Evolutionary conservation across 148 eudicot species (phyloP).

Genomic region (Chenopodium formosanum): DNA sequence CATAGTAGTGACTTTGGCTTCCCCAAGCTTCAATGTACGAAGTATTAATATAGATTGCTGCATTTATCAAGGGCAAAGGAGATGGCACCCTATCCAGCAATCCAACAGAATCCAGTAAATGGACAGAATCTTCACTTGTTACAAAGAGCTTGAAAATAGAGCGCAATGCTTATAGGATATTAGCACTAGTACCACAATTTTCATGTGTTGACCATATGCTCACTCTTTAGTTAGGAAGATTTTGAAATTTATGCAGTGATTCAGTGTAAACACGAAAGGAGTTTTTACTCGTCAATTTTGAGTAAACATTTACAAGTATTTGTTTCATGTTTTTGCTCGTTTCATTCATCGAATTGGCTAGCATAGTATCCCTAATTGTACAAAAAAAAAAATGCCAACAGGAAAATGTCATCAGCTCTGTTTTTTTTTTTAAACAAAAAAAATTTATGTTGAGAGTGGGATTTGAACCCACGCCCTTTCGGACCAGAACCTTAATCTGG

Average conservation of each 20-base stretch:
- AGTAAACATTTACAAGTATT: background rate
- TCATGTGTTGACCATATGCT: no score
- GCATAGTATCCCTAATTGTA: no score
- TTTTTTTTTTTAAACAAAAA: no score
- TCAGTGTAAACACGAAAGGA: background rate
- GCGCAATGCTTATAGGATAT: background rate
- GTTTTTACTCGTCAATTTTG: background rate
- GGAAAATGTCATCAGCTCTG: no score
- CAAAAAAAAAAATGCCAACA: no score
- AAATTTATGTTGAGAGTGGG: constrained; percentile 19
- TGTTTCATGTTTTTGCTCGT: background rate
- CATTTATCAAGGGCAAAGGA: no score
- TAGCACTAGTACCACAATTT: background rate
- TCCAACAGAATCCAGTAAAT: background rate
- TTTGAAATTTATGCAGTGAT: background rate
- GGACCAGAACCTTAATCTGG: constrained; percentile 74
- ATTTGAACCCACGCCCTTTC: constrained; percentile 98
- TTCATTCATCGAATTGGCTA: background rate
- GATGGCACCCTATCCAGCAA: background rate
- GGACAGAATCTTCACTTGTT: background rate
- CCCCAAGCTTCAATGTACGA: background rate
- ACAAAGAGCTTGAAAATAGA: background rate
- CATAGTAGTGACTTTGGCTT: background rate
- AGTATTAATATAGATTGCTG: background rate
- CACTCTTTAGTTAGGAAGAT: no score